A percentile compares a stretch with the other conserved stretches of the same genome.
Conservation (phyloP, 441 rosid genomes). For the Breynia disticha region DNA sequence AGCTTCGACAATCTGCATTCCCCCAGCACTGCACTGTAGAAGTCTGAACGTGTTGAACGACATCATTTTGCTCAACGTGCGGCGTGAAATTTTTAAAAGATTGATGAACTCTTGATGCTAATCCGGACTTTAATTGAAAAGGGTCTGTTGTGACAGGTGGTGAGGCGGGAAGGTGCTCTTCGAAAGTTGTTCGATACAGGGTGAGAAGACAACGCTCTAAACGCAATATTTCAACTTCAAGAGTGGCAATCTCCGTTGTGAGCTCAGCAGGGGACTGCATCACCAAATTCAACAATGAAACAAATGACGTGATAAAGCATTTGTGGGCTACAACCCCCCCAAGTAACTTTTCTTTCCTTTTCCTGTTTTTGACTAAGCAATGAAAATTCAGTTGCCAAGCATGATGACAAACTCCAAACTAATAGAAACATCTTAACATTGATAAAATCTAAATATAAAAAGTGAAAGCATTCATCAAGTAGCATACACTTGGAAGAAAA, state of each 20-base stretch:
- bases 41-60: conserved; percentile 25
- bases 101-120: conserved; percentile 17
- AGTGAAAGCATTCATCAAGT: no score
- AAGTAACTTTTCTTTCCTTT: not conserved
- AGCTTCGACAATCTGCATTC: conserved; percentile 27
- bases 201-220: conserved; percentile 61
- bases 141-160: conserved; percentile 23
- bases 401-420: no score
- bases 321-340: not conserved
- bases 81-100: conserved; percentile 23
- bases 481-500: no score
- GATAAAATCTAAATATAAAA: no score
- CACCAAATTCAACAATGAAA: not conserved
- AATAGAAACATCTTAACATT: no score
- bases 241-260: conserved; percentile 55
- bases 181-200: conserved; percentile 62
- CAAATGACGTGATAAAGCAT: not conserved
- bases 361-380: not conserved
- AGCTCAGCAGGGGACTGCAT: conserved; percentile 48
- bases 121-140: conserved; percentile 20
- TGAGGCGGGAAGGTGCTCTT: conserved; percentile 32
- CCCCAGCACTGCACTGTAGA: conserved; percentile 34
- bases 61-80: conserved; percentile 11
- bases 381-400: no score
- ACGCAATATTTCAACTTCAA: conserved; percentile 57